A percentile compares a stretch with the other conserved stretches of the same genome.
phyloP scores from a whole-genome alignment of 345 rosid genomes.

The Salix caprea region DNA sequence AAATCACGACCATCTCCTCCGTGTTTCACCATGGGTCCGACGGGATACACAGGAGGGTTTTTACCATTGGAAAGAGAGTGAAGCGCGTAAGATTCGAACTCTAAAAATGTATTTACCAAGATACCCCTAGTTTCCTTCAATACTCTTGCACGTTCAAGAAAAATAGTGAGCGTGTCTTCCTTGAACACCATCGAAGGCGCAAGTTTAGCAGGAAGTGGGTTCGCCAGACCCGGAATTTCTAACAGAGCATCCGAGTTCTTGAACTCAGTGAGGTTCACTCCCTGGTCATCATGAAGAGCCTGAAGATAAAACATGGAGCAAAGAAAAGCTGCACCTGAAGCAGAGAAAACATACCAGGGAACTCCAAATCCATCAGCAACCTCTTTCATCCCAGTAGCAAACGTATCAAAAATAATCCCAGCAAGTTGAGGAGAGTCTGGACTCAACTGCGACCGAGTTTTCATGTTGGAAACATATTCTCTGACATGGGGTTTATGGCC shows the following conservation, averaged over 20 bases:
- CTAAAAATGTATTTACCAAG: conserved; percentile 9
- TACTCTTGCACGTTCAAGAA: background rate
- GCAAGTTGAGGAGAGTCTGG: background rate
- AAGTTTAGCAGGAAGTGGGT: background rate
- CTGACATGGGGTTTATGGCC: background rate
- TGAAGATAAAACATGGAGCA: background rate
- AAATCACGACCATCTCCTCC: background rate
- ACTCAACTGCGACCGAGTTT: background rate
- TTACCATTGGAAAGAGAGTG: background rate
- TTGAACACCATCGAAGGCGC: background rate
- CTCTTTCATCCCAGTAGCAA: background rate
- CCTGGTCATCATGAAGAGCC: background rate
- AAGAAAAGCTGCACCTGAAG: background rate
- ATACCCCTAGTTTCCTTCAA: background rate
- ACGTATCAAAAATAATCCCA: background rate
- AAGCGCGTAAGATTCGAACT: conserved; percentile 1
- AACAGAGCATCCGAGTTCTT: conserved; percentile 1
- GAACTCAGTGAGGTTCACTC: background rate
- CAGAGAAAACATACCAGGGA: background rate
- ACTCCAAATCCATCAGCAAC: background rate
- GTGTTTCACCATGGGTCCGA: conserved; percentile 3
- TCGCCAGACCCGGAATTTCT: background rate
- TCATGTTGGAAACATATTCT: background rate
- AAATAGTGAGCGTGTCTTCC: background rate
- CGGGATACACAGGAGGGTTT: background rate